Base-by-base conservation (phyloP, 1,284 basidiomycete genomes). In the Trametes sp. region DNA sequence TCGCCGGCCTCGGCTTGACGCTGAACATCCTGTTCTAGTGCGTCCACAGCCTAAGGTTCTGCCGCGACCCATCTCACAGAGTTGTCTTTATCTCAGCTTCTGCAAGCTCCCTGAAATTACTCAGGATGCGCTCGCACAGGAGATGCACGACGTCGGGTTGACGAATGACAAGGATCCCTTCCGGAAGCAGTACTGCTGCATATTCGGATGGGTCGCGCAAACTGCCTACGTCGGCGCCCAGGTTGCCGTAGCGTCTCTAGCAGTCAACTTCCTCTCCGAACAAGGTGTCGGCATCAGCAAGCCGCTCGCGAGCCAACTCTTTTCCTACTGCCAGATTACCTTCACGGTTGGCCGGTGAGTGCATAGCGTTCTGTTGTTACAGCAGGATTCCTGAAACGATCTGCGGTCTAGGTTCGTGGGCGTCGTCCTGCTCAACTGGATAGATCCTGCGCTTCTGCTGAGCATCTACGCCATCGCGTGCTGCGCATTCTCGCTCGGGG, bases 101-200 rank as follows among this genome's bases (percentile, higher is more conserved):
- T 88, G 87, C 72, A 77, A 84, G 61, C 81, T 94, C 9, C 92
- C 92, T 23, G 92, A 94, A 73, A 89, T 94, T 61, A 85, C 87
- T 9, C 88, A 92, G 65, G 87, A 89, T 64, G 86, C 86, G 19
- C 77, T 87, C 35, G 78, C 81, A 11, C 77, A 84, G 33, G 82
- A 89, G 64, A 77, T 85, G 56, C 76, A 80, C 38, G 76, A 76
- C 14, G 79, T 74, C 26, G 84, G 81, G 2, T 64, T 84, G 53
- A 73, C 73, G 31, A 72, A 76, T 16, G 83, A 86, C 61, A 74
- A 79, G 38, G 82, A 85, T 54, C 78, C 89, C 0, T 89, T 94
- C 75, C 85, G 84, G 81, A 88, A 84, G 76, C 90, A 93, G 66
- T 86, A 85, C 71, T 84, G 87, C 69, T 87, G 88, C 67, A 79